phyloP scores from a whole-genome alignment of 441 rosid species.

The Gossypium gossypioides region DNA sequence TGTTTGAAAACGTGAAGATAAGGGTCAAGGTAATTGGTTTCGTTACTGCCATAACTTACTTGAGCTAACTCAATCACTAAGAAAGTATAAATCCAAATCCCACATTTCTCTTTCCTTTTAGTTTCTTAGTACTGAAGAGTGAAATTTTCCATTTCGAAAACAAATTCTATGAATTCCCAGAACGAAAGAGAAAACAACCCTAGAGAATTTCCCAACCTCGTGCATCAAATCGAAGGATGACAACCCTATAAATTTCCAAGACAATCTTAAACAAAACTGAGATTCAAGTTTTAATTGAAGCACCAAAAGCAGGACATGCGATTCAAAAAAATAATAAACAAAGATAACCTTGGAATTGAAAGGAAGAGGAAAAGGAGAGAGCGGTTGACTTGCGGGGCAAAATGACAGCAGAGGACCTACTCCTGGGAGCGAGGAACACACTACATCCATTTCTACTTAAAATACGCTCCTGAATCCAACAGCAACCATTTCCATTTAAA shows the following conservation, averaged over 20 bases:
- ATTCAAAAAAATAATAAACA: neutral
- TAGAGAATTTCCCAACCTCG: slow-evolving; percentile 6
- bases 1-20: neutral
- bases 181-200: neutral
- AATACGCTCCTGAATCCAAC: slow-evolving; percentile 1
- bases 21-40: neutral
- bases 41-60: neutral
- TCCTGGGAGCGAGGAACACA: neutral
- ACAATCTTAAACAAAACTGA: neutral
- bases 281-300: neutral
- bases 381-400: neutral
- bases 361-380: neutral
- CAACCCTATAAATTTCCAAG: neutral
- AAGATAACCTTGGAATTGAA: neutral
- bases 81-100: neutral
- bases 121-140: neutral
- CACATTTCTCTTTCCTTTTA: neutral
- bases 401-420: neutral
- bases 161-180: neutral
- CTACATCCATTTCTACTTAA: neutral
- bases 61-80: neutral
- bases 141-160: neutral
- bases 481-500: neutral
- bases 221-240: neutral
- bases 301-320: neutral